A percentile compares a stretch with the other conserved stretches of the same genome.
Conservation (phyloP, 2,329 filamentous ascomycete species). For the Pseudogymnoascus pannorum region DNA sequence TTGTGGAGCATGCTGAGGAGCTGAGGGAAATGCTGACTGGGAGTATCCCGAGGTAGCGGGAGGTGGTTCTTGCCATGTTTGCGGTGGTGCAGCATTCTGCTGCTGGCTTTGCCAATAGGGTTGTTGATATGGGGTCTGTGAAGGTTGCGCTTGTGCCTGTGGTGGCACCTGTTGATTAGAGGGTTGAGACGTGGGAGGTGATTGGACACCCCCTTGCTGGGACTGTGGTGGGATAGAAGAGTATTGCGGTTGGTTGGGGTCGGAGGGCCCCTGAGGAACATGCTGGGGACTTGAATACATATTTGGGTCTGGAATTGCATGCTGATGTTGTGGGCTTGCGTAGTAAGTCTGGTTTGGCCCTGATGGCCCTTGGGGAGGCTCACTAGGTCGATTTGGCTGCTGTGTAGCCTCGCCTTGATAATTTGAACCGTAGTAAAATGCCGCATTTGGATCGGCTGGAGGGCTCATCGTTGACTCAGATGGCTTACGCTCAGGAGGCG, state of each 20-base stretch:
- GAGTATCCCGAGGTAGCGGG: conserved; percentile 43
- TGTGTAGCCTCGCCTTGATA: conserved; percentile 22
- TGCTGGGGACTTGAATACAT: conserved; percentile 21
- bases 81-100: conserved; percentile 34
- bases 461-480: conserved; percentile 30
- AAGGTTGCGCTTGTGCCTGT: conserved; percentile 16
- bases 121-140: conserved; percentile 28
- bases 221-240: conserved; percentile 18
- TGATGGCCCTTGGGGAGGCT: conserved; percentile 10
- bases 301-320: conserved; percentile 10
- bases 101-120: conserved; percentile 45
- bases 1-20: conserved; percentile 53
- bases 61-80: conserved; percentile 30
- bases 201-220: conserved; percentile 19
- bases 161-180: conserved; percentile 24
- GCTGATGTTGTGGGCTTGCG: conserved; percentile 3
- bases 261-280: conserved; percentile 19
- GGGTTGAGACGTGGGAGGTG: conserved; percentile 24
- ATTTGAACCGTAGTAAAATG: conserved; percentile 47
- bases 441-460: conserved; percentile 44
- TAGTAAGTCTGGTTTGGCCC: neutral
- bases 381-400: conserved; percentile 15
- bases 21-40: conserved; percentile 58
- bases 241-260: conserved; percentile 17
- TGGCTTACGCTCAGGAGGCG: conserved; percentile 28